Evolutionary conservation across 768 basidiomycete species (phyloP), one percentile per base, ranked within the genome.

Genomic region (Mycena haematopus): DNA sequence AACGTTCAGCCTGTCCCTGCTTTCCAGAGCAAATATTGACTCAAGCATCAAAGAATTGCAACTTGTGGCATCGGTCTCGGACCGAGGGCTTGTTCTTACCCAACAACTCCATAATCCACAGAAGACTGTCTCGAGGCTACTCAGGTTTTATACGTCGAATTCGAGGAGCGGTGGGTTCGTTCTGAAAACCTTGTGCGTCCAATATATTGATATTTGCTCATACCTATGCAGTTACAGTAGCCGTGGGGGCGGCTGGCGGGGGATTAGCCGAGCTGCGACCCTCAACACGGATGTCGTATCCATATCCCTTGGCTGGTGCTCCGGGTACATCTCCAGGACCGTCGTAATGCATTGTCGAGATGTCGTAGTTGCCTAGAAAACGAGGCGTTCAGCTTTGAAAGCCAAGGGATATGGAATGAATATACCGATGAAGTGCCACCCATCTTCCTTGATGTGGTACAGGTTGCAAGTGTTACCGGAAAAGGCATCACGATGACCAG

Each of bases 401-500:
- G 24, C 35, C 57, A 35, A 54, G 17, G 3, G 7, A 27, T 44
- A 38, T 3, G n/a, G 60, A 54, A 31, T 44, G 19, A 21, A 79
- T 86, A 42, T 71, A 95, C 95, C 93, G 71, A 98, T 91, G 80
- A 98, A 99, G 66, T 89, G 83, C 97, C 97, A 99, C 6, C 96
- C 96, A 61, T 92, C 84, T 75, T 96, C 89, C 74, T 94, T 90
- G 71, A 99, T 93, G 63, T 97, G 95, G 74, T 93, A 99, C 40
- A 99, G 81, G 77, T 99, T 99, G 79, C 92, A 90, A 6, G 93
- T 90, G 79, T 99, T 99, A 53, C 95, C 95, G 7, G 95, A 96
- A 80, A 90, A 96, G 7, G 95, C 95, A 75, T 97, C 95, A 65
- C 96, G 90, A 76, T 99, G 97, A 64, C 94, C 93, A 54, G 97